Base-by-base conservation (phyloP, 116 monocot genomes). In the Thalassia testudinum region DNA sequence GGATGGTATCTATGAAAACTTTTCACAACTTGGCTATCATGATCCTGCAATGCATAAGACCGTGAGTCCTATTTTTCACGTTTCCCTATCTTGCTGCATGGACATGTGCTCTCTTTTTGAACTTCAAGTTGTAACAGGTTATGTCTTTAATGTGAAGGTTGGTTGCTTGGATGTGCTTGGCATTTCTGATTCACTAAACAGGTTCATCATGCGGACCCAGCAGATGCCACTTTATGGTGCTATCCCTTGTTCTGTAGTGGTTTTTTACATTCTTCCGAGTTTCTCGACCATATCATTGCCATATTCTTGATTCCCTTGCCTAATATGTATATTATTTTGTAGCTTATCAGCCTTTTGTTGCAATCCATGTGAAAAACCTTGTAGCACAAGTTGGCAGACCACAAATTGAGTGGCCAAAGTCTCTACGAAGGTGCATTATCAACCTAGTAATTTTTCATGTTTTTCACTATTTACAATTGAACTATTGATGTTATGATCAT, bases 1-100 rank as follows among this genome's bases (percentile, higher is more conserved):
- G 76, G 89, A 89, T 64, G 97, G 89, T 18, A 85, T 97, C 62
- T 77, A 89, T 61, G 97, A 97, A 66, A 97, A 97, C 62, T 75
- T 85, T 68, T 62, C 85, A 40, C 66, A 65, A 12, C 61, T 97
- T 29, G 65, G 71, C 56, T 97, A 89, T 78, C 90, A 85, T 60
- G 97, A 97, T 63, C 97, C 97, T 47, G 44, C 78, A 73, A 77
- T 97, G 85, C 64, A 64, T 52, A 97, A 97, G 63, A 97, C 90
- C 37, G 93, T 93, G 29, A 58, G 79, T 80, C 27, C 62, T 42
- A 27, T 45, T 45, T 45, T 16, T 45, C 15, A 45, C 18, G 4
- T 45, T 2, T 45, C 7, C 45, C 18, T 45, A 45, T 45, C 45
- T 45, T 4, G 15, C 15, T n/a, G 15, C 15, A 45, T 45, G 15